These are phyloP conservation scores for Fusarium nurragi DNA, from an alignment of 2,329 filamentous ascomycete genomes.

Conservation along the genomic window DNA sequence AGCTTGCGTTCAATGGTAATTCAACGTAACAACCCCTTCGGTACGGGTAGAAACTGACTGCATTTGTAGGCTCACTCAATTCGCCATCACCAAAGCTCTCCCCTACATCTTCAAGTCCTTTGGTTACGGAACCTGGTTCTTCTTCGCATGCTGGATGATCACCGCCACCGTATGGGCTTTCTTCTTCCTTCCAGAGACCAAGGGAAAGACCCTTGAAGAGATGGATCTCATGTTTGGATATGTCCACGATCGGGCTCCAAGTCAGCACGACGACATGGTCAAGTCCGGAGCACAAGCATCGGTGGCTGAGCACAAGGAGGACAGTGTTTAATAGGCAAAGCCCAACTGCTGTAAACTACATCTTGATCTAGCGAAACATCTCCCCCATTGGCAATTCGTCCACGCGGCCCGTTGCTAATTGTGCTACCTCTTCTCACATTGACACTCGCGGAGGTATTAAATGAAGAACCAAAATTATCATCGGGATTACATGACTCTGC, in stretches of 20 bases:
- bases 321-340: constrained; percentile 11
- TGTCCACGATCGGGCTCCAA: constrained; percentile 30
- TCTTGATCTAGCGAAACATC: background rate
- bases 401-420: background rate
- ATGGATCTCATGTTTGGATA: constrained; percentile 56
- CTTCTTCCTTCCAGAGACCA: constrained; percentile 65
- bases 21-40: fast-evolving
- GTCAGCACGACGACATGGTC: constrained; percentile 23
- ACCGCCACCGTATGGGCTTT: constrained; percentile 59
- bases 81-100: constrained; percentile 55
- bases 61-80: constrained; percentile 48
- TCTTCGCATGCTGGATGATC: constrained; percentile 64
- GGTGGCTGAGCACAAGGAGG: constrained; percentile 38
- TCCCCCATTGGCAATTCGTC: background rate
- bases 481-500: background rate
- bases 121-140: constrained; percentile 64
- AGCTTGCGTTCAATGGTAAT: constrained; percentile 52
- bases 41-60: background rate
- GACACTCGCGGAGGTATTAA: background rate
- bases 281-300: constrained; percentile 27
- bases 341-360: background rate
- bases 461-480: background rate
- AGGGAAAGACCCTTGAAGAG: constrained; percentile 62
- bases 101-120: constrained; percentile 57
- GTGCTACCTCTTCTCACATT: background rate